These are phyloP conservation scores for Mimosa pudica DNA, from an alignment of 306 rosid genomes.

Conservation along the genomic window DNA sequence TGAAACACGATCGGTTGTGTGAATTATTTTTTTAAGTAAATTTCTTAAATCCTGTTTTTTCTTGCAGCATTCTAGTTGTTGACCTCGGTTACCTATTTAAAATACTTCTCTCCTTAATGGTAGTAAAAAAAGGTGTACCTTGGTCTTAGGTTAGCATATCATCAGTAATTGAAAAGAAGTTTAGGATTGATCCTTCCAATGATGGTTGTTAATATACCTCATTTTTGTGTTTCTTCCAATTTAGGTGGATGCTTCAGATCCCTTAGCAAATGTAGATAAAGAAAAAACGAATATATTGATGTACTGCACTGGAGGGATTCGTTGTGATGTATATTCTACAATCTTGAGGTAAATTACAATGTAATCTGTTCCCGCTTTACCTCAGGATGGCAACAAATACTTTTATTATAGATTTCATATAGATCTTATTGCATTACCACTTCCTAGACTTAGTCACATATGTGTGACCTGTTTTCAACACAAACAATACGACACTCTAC, in stretches of 20 bases:
- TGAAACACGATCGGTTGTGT: slow-evolving; percentile 28
- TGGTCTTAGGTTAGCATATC: slow-evolving; percentile 25
- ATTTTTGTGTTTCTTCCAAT: slow-evolving; percentile 35
- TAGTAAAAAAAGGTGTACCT: slow-evolving; percentile 9
- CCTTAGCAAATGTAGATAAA: slow-evolving; percentile 70
- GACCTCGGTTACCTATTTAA: slow-evolving; percentile 13
- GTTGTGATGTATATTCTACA: slow-evolving; percentile 87
- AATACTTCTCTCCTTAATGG: slow-evolving; percentile 11
- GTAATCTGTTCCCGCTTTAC: slow-evolving; percentile 4
- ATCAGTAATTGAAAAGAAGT: slow-evolving; percentile 8
- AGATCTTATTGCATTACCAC: neutral
- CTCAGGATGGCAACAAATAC: neutral
- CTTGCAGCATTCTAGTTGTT: slow-evolving; percentile 22
- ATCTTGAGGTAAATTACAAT: slow-evolving; percentile 64
- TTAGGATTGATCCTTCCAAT: slow-evolving; percentile 25
- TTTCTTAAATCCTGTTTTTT: slow-evolving; percentile 28
- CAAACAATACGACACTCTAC: neutral
- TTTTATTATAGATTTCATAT: neutral
- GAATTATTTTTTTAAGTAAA: neutral
- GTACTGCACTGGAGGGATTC: slow-evolving; percentile 98
- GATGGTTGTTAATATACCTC: slow-evolving; percentile 35
- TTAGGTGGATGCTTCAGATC: slow-evolving; percentile 78
- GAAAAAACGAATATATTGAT: slow-evolving; percentile 70
- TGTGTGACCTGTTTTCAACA: neutral
- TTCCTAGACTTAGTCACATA: slow-evolving; percentile 10